Evolutionary conservation across 2,329 filamentous ascomycete genomes (phyloP).

Genomic region (Neoascochyta sp.): DNA sequence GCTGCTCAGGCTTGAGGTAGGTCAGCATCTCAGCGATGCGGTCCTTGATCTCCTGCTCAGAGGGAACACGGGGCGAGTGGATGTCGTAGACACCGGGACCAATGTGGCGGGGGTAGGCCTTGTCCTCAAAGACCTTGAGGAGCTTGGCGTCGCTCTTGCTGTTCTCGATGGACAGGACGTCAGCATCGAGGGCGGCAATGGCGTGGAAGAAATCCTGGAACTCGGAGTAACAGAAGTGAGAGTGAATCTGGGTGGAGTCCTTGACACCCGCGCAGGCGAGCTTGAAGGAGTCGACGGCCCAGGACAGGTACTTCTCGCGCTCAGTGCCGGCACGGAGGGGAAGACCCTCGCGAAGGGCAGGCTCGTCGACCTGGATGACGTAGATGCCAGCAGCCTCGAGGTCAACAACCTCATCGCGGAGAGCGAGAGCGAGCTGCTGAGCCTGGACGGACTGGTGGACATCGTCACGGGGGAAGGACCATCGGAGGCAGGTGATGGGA

Average conservation of each 20-base stretch:
- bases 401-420: slow-evolving; percentile 97
- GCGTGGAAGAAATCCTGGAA: slow-evolving; percentile 99
- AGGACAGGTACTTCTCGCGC: slow-evolving; percentile 93
- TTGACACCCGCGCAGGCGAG: slow-evolving; percentile 89
- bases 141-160: slow-evolving; percentile 99
- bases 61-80: slow-evolving; percentile 96
- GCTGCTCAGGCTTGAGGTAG: slow-evolving; percentile 92
- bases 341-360: slow-evolving; percentile 97
- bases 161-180: slow-evolving; percentile 99
- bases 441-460: slow-evolving; percentile 99
- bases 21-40: slow-evolving; percentile 97
- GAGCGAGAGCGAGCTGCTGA: slow-evolving; percentile 95
- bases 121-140: slow-evolving; percentile 96
- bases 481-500: slow-evolving; percentile 96
- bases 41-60: slow-evolving; percentile 97
- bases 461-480: slow-evolving; percentile 99
- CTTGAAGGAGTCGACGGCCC: slow-evolving; percentile 98
- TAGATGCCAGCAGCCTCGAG: slow-evolving; percentile 94
- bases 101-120: slow-evolving; percentile 96
- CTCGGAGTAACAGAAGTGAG: slow-evolving; percentile 99
- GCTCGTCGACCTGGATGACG: slow-evolving; percentile 99
- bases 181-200: slow-evolving; percentile 94
- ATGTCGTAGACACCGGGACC: slow-evolving; percentile 99
- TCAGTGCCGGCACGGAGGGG: slow-evolving; percentile 90
- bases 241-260: slow-evolving; percentile 98